A percentile compares a stretch with the other conserved stretches of the same genome.
phyloP scores from a whole-genome alignment of 2,329 filamentous ascomycete genomes.

The Acephala macrosclerotiorum region DNA sequence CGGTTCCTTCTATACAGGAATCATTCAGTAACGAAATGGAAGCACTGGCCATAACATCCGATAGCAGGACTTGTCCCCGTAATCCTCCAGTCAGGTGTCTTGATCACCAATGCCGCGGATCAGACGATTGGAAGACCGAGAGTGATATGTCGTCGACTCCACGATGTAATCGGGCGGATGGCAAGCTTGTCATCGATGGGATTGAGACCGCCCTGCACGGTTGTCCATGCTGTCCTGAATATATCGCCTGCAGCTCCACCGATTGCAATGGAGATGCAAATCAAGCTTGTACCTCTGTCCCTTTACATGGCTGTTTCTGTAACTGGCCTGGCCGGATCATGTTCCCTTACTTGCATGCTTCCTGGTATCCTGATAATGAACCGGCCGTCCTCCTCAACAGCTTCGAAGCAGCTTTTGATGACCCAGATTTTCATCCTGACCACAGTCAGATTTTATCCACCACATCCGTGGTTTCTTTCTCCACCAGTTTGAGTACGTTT shows the following conservation, averaged over 20 bases:
- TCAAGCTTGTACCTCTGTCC: conserved; percentile 16
- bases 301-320: conserved; percentile 17
- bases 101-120: conserved; percentile 14
- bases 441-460: conserved; percentile 7
- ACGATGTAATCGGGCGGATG: conserved; percentile 13
- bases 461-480: conserved; percentile 11
- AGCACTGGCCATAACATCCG: too few species aligned
- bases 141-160: conserved; percentile 8
- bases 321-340: conserved; percentile 16
- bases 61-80: conserved; percentile 7
- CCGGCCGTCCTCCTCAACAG: conserved; percentile 3
- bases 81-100: conserved; percentile 15
- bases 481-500: conserved; percentile 10
- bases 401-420: conserved; percentile 14
- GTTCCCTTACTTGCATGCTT: conserved; percentile 1
- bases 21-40: conserved; percentile 6
- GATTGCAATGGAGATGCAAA: conserved; percentile 15
- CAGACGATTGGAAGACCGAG: conserved; percentile 13
- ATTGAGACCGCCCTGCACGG: conserved; percentile 11
- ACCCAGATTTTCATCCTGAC: conserved; percentile 14
- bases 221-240: conserved; percentile 14
- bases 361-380: conserved; percentile 1
- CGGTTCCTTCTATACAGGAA: not conserved
- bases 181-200: conserved; percentile 12
- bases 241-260: conserved; percentile 8